Evolutionary conservation across 2,329 filamentous ascomycete species (phyloP), one percentile per base, ranked within the genome.

Genomic region (Diaporthe sp.): DNA sequence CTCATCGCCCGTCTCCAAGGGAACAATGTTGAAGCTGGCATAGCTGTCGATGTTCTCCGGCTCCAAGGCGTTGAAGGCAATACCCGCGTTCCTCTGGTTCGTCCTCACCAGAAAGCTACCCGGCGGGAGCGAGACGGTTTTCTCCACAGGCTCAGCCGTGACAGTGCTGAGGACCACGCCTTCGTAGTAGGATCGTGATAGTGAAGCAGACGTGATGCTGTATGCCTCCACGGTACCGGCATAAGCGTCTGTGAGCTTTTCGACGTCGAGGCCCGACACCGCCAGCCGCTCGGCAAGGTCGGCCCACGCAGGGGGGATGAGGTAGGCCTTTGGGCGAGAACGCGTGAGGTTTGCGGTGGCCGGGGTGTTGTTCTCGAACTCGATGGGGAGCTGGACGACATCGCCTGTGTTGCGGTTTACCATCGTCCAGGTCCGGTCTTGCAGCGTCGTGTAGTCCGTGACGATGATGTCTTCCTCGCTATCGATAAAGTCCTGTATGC

Each of bases 231-330:
- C 63, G 15, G 44, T 25, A 2, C 63, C 63, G 3, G 44, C 3
- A 25, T 67, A 67, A 6, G 63, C 63, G 3, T 67, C 63, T 25
- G 42, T 67, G 12, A 67, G 63, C 44, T 37, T 67, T 7, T 51
- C 63, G 10, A 67, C 63, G 4, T 67, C 44, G 3, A 67, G 63
- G 2, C 63, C 63, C 12, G 63, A 51, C 31, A 67, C 63, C 13
- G 44, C 39, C 63, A 67, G 44, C 3, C 63, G 44, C 63, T 67
- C 63, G n/a, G 63, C 63, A 37, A 67, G 63, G 44, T 67, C 63
- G 8, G 63, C 63, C 63, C 44, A 67, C 8, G 63, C 63, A 15
- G 63, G 12, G 1, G 63, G 63, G 22, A 67, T 67, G 44, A 67
- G 44, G 7, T 67, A 67, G 6, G 63, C 63, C 8, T 25, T 67